Base-by-base conservation (phyloP, 179 eudicot genomes). In the Gypsophila paniculata region DNA sequence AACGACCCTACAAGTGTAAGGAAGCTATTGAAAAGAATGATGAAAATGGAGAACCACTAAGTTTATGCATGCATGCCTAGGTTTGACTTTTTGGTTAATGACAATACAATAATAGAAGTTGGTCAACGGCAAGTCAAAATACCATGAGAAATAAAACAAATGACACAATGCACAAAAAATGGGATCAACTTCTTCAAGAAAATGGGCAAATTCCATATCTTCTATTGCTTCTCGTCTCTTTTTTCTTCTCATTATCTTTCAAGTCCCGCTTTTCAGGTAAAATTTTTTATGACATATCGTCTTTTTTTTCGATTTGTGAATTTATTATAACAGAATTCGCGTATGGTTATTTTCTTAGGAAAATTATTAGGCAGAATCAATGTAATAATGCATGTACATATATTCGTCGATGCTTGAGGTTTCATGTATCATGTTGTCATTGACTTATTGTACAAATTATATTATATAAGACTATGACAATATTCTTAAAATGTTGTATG, bases 241-340 rank as follows among this genome's bases (percentile, higher is more conserved):
- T 72, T 86, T 89, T 65, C 65, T 85, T 29, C 64, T 89, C 66
- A 86, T 89, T 58, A 78, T 89, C 71, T 57, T 85, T 23, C 90
- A 86, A 78, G 52, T 86, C 80, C 93, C 93, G 49, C 89, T 89
- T 61, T 89, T 89, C 83, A 86, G 93, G 93, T 86, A 4, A 4
- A 5, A 6, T 46, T 75, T 57, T 32, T 26, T 1, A 29, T 29
- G 4, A 19, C 62, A 13, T 55, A 19, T 8, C 29, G 32, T 18
- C 11, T 10, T 48, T 29, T 12, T 32, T 42, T 42, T 42, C 3
- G 46, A 6, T 42, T 0, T 29, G 8, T 2, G 46, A 42, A 42
- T 9, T 9, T 42, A 42, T 6, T 6, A 42, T 2, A 36, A 36
- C 42, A n/a, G n/a, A n/a, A n/a, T 36, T 36, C 46, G 11, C 46